Percentiles rank a stretch among this genome's conserved stretches.
These are phyloP conservation scores for Verbena officinalis DNA, from an alignment of 257 asterid genomes.

Conservation along the genomic window DNA sequence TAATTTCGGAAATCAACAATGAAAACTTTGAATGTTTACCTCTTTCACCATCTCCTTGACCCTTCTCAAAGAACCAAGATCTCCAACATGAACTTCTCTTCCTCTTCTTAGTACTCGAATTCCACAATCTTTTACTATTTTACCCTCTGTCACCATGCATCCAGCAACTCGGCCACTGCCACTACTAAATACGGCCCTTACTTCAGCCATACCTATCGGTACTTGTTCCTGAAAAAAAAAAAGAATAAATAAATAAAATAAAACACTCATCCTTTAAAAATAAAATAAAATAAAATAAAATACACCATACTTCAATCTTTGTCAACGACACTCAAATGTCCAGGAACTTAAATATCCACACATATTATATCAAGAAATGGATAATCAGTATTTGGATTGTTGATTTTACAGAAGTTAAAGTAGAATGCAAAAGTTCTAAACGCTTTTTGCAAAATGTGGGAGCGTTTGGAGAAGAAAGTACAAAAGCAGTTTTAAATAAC, in stretches of 20 bases:
- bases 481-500: too few species aligned
- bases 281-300: too few species aligned
- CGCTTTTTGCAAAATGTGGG: too few species aligned
- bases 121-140: conserved; percentile 83
- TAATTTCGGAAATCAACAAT: too few species aligned
- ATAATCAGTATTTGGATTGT: not conserved
- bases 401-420: too few species aligned
- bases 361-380: not conserved
- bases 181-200: conserved; percentile 92
- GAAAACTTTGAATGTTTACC: conserved; percentile 43
- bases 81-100: conserved; percentile 77
- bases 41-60: conserved; percentile 96
- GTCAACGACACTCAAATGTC: too few species aligned
- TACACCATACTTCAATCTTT: too few species aligned
- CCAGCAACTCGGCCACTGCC: conserved; percentile 99
- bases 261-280: too few species aligned
- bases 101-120: conserved; percentile 78
- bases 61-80: conserved; percentile 74
- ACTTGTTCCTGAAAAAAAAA: conserved; percentile 68
- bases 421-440: too few species aligned
- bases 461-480: too few species aligned
- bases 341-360: too few species aligned
- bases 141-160: conserved; percentile 94
- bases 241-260: not conserved
- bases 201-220: conserved; percentile 87